Conservation (phyloP, 192 early-diverging fungal species). For the Paraglomus brasilianum region DNA sequence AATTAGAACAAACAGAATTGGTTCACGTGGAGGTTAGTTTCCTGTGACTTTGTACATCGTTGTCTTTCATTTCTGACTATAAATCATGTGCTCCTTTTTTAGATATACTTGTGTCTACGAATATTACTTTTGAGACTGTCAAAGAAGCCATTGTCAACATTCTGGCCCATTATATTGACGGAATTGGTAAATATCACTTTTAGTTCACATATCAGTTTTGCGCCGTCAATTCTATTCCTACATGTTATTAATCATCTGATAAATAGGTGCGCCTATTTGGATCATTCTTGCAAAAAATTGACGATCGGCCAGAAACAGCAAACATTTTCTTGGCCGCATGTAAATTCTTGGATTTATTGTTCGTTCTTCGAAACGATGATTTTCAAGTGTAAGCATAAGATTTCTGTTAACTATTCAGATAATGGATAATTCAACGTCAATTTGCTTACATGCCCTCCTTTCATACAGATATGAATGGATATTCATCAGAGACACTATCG, state of each 20-base stretch:
- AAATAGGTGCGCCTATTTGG: constrained; percentile 67
- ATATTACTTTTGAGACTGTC: constrained; percentile 79
- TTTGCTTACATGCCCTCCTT: background rate
- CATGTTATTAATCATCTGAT: background rate
- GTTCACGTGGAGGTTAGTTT: constrained; percentile 68
- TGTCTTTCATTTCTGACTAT: background rate
- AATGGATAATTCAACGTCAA: background rate
- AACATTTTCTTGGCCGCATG: constrained; percentile 78
- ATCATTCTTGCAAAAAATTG: constrained; percentile 48
- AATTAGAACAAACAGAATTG: constrained; percentile 60
- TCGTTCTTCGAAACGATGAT: constrained; percentile 76
- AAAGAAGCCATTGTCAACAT: constrained; percentile 78
- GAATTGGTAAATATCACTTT: constrained; percentile 63
- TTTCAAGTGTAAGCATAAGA: constrained; percentile 71
- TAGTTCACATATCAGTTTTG: background rate
- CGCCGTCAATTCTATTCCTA: background rate
- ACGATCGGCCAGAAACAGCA: constrained; percentile 62
- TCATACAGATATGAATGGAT: constrained; percentile 85
- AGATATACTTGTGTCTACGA: constrained; percentile 80
- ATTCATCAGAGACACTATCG: constrained; percentile 84
- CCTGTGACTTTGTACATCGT: background rate
- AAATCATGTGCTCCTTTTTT: background rate
- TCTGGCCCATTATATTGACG: constrained; percentile 89
- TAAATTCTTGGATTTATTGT: constrained; percentile 84
- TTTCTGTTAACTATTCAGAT: background rate